Evolutionary conservation across 176 grass and related monocot species (phyloP), one percentile per base, ranked within the genome.

Genomic region (Leersia perrieri): DNA sequence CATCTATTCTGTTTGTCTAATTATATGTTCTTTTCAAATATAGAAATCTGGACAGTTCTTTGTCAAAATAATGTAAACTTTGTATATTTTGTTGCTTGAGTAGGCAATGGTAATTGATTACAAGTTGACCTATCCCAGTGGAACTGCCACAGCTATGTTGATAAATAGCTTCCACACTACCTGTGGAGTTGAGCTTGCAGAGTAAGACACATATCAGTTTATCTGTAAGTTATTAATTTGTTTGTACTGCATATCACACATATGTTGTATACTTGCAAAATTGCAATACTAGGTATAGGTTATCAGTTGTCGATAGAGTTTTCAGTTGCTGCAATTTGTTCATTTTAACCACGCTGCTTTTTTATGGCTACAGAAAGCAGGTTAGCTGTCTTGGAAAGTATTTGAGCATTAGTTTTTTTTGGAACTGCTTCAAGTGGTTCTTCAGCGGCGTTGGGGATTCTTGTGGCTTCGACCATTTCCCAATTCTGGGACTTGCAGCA

Each of bases 351-450:
- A 40, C 41, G 38, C 49, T 79, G 58, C 12, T 61, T 14, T 60
- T 64, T 63, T 76, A 70, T 60, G 38, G 65, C 55, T 91, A 78
- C 78, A 97, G 94, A 74, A 94, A 97, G 73, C 94, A 97, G 88
- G 94, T 97, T 61, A 80, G 30, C 39, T 97, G 88, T 77, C 94
- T 97, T 57, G 94, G 94, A 62, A 97, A 97, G 58, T 97, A 97
- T 82, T 84, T 97, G 31, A 97, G 94, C 89, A 90, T 97, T 57
- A 97, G 94, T 75, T 97, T 97, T 81, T 33, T 87, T 28, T 97
- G 94, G 94, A 92, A 92, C 63, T 92, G 91, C 82, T 97, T 97
- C 78, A 97, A 97, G 88, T 97, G 94, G 94, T 97, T 97, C 75
- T 97, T 90, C 65, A 92, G 94, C 34, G 91, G 94, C 45, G 89